Conservation (phyloP, 345 rosid genomes). For the Melaleuca quinquenervia region DNA sequence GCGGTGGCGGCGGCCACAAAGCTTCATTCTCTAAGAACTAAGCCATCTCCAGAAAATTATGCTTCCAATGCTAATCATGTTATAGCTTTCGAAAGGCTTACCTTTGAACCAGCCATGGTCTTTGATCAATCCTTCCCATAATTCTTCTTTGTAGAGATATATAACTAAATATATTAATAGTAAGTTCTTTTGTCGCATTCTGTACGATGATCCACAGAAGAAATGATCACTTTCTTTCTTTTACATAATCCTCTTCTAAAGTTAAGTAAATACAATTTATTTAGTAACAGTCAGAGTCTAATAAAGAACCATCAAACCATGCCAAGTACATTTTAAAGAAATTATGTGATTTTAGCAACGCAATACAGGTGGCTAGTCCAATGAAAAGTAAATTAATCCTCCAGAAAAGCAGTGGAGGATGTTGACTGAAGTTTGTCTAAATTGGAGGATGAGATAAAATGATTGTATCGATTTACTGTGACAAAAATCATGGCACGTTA, state of each 20-base stretch:
- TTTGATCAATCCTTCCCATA: not conserved
- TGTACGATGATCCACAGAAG: not conserved
- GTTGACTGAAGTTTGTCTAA: not conserved
- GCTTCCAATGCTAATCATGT: not conserved
- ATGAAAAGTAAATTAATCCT: not conserved
- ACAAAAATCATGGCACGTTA: not conserved
- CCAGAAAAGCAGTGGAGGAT: fast-evolving
- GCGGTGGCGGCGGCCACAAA: too few relatives aligned
- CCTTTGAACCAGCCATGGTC: not conserved
- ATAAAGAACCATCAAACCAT: not conserved
- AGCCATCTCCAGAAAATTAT: too few relatives aligned
- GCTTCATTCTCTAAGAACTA: too few relatives aligned
- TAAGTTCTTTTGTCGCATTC: not conserved
- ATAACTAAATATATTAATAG: not conserved
- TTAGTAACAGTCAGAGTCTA: not conserved
- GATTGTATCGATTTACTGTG: not conserved
- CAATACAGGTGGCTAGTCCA: not conserved
- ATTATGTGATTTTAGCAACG: not conserved
- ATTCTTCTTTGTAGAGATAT: not conserved
- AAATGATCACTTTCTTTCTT: not conserved
- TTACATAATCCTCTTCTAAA: not conserved
- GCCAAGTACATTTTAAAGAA: not conserved
- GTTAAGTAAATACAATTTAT: not conserved
- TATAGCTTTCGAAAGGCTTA: not conserved
- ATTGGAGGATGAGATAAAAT: not conserved